Evolutionary conservation across 2,329 filamentous ascomycete species (phyloP).

Genomic region (Fusarium subglutinans): DNA sequence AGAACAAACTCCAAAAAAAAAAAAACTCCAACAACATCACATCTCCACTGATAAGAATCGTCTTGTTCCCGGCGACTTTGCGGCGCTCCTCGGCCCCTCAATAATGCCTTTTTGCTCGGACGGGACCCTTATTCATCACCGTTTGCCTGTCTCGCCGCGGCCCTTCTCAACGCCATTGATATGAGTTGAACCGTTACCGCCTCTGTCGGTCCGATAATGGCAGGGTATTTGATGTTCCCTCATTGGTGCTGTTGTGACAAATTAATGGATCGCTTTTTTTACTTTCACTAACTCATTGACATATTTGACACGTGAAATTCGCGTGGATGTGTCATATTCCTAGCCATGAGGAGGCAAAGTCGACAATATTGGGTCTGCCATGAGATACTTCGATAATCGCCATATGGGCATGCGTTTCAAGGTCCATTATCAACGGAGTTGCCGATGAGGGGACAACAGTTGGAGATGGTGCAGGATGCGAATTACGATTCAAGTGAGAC

Average conservation of each 20-base stretch:
- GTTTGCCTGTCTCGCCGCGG: slow-evolving; percentile 5
- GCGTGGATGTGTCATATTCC: slow-evolving; percentile 24
- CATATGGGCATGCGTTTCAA: slow-evolving; percentile 18
- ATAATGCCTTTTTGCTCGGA: slow-evolving; percentile 12
- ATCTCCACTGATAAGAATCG: slow-evolving; percentile 28
- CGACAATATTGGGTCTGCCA: not conserved
- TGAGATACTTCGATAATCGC: not conserved
- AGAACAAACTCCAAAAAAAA: not conserved
- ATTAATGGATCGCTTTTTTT: not conserved
- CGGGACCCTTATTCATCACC: not conserved
- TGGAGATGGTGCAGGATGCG: not conserved
- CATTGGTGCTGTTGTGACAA: slow-evolving; percentile 6
- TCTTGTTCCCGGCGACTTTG: slow-evolving; percentile 19
- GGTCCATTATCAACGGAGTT: slow-evolving; percentile 8
- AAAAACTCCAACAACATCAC: not conserved
- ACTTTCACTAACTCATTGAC: not conserved
- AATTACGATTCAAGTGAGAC: slow-evolving; percentile 21
- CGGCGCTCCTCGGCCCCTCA: slow-evolving; percentile 33
- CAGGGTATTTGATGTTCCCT: not conserved
- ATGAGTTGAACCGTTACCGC: not conserved
- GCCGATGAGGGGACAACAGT: slow-evolving; percentile 4
- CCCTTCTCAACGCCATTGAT: slow-evolving; percentile 8
- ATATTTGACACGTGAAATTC: slow-evolving; percentile 27
- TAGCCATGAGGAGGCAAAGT: slow-evolving; percentile 23
- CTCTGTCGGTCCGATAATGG: slow-evolving; percentile 22